Evolutionary conservation across 2,329 filamentous ascomycete genomes (phyloP), one percentile per base, ranked within the genome.

Genomic region (Aspergillus brasiliensis): DNA sequence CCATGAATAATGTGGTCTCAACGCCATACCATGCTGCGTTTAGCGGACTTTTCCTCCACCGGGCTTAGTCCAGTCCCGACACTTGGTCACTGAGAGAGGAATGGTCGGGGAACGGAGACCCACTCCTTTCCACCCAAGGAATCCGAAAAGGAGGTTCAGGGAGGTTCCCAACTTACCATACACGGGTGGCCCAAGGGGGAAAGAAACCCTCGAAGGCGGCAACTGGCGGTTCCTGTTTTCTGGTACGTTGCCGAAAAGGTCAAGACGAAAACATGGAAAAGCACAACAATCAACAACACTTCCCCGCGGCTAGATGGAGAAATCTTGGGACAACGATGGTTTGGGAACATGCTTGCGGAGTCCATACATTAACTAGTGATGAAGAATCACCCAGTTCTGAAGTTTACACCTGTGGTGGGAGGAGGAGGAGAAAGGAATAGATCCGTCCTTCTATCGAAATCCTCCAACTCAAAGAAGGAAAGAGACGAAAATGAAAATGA

Each of bases 91-190:
- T 31, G 34, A 34, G 52, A 56, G 53, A 65, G 59, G 52, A 62
- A 63, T 54, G 59, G 51, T 53, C 27, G 56, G 56, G 51, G 56
- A 59, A 51, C 47, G 49, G 61, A 62, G 63, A 55, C 61, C 63
- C 64, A 65, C 66, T 40, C 44, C 21, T 40, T 40, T 56, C 17
- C 54, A 40, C 47, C 56, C 59, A 56, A 55, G 54, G 47, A 59
- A 58, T 62, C 48, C 38, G 54, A 62, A 66, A 60, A 60, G 55
- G 53, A 59, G 56, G 62, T 58, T 56, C 53, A n/a, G 38, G 47
- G 23, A 40, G 38, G 42, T 34, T 34, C 31, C 31, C 11, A 34
- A 34, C 11, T 34, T 27, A 47, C 37, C 31, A 38, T 13, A 28
- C 31, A 40, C 27, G 27, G 42, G 37, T 8, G 56, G 46, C 15